Evolutionary conservation across 2,329 filamentous ascomycete species (phyloP), one percentile per base, ranked within the genome.

Genomic region (Beauveria rudraprayagi): DNA sequence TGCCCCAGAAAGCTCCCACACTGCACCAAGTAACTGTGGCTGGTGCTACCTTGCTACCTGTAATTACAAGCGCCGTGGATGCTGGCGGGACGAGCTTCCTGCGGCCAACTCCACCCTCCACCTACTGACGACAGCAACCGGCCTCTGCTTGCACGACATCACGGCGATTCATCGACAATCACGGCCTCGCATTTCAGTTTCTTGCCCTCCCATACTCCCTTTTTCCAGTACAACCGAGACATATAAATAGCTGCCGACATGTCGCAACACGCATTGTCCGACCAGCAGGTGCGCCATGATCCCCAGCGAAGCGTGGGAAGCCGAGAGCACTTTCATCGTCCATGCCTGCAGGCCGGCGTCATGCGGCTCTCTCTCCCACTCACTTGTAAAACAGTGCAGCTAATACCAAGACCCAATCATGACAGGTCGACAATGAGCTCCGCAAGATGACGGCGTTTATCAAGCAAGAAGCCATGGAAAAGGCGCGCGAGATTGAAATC

Each of bases 381-480:
- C 19, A 16, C 46, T 14, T 5, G 24, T 3, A 56, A 24, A 3
- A 37, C 10, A 5, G 10, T 5, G 14, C n/a, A 56, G 43, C 54
- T 56, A 56, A 56, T 28, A 48, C 11, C 11, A 37, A 37, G 34
- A 37, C 34, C 1, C 1, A 37, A 37, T 6, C 3, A 22, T 44
- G 11, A 51, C 75, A 97, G 92, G 94, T 99, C 83, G 88, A 90
- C 79, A 88, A 91, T 79, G 94, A 99, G 86, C 90, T 99, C 78
- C 92, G 91, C 83, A 99, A 99, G 86, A 99, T 99, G 94, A 97
- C 94, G 63, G 93, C 92, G 74, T 99, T 99, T 85, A 99, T 99
- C 86, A 91, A 92, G 77, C 94, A 97, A 80, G 94, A 99, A 81
- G 94, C 94, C 63, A 85, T 89, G 72, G 94, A 99, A 76, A 99